Conservation (phyloP, 1,284 basidiomycete species). For the Rugosomyces carneus region DNA sequence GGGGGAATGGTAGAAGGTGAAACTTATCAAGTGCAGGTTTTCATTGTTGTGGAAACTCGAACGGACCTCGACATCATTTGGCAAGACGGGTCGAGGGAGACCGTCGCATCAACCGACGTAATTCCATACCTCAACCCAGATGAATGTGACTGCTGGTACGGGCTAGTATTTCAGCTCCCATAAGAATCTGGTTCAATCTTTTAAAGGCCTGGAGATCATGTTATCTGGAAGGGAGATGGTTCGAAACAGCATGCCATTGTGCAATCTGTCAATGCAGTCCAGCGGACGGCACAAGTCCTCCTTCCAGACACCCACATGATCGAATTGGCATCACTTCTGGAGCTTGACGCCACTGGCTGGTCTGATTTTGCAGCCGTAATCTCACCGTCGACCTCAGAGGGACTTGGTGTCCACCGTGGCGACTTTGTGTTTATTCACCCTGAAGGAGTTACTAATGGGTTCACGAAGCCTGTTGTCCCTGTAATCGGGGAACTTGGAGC, state of each 20-base stretch:
- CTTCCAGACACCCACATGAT: constrained; percentile 45
- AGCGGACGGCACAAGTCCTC: constrained; percentile 65
- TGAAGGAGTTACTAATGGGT: constrained; percentile 63
- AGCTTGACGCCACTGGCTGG: constrained; percentile 79
- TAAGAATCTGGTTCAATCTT: constrained; percentile 9
- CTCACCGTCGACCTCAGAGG: constrained; percentile 40
- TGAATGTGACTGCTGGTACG: constrained; percentile 82
- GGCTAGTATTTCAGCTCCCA: constrained; percentile 1
- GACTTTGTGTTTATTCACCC: constrained; percentile 80
- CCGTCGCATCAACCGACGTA: constrained; percentile 54
- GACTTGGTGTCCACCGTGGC: constrained; percentile 76
- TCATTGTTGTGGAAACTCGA: constrained; percentile 64
- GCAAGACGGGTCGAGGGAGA: constrained; percentile 77
- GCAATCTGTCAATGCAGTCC: constrained; percentile 68
- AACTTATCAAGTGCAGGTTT: constrained; percentile 46
- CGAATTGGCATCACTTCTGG: constrained; percentile 77
- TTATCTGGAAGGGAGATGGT: constrained; percentile 80
- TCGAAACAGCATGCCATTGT: constrained; percentile 67
- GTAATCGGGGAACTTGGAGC: constrained; percentile 74
- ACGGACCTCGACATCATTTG: constrained; percentile 75
- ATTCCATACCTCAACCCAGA: constrained; percentile 82
- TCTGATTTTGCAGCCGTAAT: constrained; percentile 41
- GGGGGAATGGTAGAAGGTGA: constrained; percentile 41
- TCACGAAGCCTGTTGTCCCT: constrained; percentile 58
- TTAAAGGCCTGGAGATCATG: constrained; percentile 83